Percentiles rank a stretch among this genome's conserved stretches.
These are phyloP conservation scores for Pezicula neosporulosa DNA, from an alignment of 2,329 filamentous ascomycete species.

Conservation along the genomic window DNA sequence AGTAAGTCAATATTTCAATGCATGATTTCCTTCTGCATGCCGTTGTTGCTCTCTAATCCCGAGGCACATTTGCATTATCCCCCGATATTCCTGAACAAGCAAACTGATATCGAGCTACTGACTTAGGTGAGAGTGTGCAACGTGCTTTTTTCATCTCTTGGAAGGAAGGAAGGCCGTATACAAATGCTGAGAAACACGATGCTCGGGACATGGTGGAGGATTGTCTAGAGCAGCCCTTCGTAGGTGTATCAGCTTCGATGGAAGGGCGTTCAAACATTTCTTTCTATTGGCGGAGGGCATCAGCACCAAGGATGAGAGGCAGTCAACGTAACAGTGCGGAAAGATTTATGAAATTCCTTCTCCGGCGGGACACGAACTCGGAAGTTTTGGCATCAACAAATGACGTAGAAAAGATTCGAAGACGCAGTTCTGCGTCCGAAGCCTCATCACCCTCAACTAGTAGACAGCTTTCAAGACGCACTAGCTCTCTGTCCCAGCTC, in stretches of 20 bases:
- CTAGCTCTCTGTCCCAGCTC: too few relatives aligned
- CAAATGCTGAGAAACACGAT: neutral
- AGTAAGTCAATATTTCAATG: neutral
- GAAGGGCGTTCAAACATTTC: too few relatives aligned
- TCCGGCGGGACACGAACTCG: neutral
- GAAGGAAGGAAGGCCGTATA: neutral
- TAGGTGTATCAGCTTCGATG: neutral
- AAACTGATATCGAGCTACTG: too few relatives aligned
- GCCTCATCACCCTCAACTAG: too few relatives aligned
- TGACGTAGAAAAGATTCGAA: too few relatives aligned
- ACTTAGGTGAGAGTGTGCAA: neutral
- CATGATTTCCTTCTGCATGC: too few relatives aligned
- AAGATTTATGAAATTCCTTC: neutral
- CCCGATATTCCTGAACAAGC: too few relatives aligned
- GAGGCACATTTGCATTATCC: too few relatives aligned
- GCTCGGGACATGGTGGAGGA: neutral
- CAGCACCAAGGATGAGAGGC: neutral
- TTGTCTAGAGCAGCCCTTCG: neutral
- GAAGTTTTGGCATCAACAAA: too few relatives aligned
- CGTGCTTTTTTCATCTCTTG: neutral
- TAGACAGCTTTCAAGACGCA: too few relatives aligned
- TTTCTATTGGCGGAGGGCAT: neutral
- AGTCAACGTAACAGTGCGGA: neutral
- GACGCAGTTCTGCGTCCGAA: too few relatives aligned
- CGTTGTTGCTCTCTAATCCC: too few relatives aligned